phyloP scores from a whole-genome alignment of 495 filamentous ascomycete species.

The Penicilliopsis zonata region DNA sequence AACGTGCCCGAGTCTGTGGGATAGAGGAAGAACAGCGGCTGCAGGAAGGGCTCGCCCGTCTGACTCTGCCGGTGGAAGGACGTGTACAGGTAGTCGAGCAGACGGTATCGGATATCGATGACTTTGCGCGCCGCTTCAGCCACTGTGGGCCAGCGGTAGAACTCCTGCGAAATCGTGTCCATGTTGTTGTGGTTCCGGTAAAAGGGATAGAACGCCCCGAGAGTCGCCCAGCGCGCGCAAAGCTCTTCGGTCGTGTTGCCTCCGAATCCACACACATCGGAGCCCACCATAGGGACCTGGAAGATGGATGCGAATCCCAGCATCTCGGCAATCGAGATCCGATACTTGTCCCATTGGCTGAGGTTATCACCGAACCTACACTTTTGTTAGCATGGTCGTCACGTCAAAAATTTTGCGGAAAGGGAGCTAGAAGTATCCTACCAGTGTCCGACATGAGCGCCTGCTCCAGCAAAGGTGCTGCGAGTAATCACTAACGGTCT shows the following conservation, averaged over 20 bases:
- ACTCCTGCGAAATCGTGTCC: slow-evolving; percentile 51
- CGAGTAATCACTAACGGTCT: slow-evolving; percentile 76
- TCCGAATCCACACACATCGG: slow-evolving; percentile 72
- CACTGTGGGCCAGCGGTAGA: slow-evolving; percentile 61
- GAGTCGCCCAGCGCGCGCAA: slow-evolving; percentile 73
- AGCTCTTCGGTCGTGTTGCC: slow-evolving; percentile 63
- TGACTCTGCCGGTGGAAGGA: slow-evolving; percentile 49
- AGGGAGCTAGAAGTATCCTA: slow-evolving; percentile 6
- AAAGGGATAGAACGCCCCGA: slow-evolving; percentile 74
- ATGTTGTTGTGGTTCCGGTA: slow-evolving; percentile 65
- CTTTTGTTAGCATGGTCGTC: too few relatives aligned
- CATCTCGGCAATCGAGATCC: slow-evolving; percentile 52
- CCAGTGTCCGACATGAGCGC: slow-evolving; percentile 73
- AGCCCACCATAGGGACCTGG: slow-evolving; percentile 78
- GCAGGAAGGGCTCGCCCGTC: slow-evolving; percentile 58
- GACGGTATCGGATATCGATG: slow-evolving; percentile 62
- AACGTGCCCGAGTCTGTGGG: slow-evolving; percentile 52
- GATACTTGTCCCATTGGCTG: slow-evolving; percentile 62
- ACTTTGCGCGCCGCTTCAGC: slow-evolving; percentile 54
- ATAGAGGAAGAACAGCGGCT: slow-evolving; percentile 62
- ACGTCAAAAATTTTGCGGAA: neutral
- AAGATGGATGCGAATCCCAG: slow-evolving; percentile 69
- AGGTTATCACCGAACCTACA: slow-evolving; percentile 75
- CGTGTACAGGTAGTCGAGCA: slow-evolving; percentile 79
- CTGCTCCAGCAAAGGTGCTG: slow-evolving; percentile 73